phyloP scores from a whole-genome alignment of 2,329 filamentous ascomycete species.

The Fusarium oxysporum region DNA sequence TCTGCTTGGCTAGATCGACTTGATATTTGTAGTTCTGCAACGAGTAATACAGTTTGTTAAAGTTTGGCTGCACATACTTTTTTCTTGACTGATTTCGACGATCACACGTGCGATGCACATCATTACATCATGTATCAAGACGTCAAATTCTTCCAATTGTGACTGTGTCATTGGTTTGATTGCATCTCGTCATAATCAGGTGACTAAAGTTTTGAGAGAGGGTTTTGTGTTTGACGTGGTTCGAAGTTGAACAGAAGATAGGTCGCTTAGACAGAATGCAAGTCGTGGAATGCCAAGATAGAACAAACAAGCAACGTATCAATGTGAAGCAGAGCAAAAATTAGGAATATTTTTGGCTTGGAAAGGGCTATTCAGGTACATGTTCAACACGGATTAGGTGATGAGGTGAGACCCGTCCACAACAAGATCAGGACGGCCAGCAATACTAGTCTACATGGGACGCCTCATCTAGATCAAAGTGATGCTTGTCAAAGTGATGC shows the following conservation, averaged over 20 bases:
- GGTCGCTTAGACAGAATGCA: background rate
- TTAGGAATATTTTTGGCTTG: background rate
- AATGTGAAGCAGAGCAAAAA: constrained; percentile 7
- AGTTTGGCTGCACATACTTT: background rate
- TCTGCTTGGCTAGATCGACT: background rate
- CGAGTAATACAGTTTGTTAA: background rate
- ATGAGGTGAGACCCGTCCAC: background rate
- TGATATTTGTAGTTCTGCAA: background rate
- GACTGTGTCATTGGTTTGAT: background rate
- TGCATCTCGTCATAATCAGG: constrained; percentile 23
- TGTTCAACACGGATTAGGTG: background rate
- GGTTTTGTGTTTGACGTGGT: background rate
- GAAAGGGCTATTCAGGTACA: background rate
- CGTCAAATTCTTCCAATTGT: background rate
- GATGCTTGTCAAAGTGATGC: background rate
- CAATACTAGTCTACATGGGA: background rate
- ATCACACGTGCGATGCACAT: constrained; percentile 8
- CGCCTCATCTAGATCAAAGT: background rate
- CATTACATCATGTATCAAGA: constrained; percentile 21
- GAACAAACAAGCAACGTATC: background rate
- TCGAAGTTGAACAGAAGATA: background rate
- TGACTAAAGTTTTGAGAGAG: background rate
- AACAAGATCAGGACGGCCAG: background rate
- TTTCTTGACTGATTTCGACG: background rate
- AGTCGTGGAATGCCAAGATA: background rate